A percentile compares a stretch with the other conserved stretches of the same genome.
These are phyloP conservation scores for Yarrowia sp. DNA, from an alignment of 805 yeast species.

Conservation along the genomic window DNA sequence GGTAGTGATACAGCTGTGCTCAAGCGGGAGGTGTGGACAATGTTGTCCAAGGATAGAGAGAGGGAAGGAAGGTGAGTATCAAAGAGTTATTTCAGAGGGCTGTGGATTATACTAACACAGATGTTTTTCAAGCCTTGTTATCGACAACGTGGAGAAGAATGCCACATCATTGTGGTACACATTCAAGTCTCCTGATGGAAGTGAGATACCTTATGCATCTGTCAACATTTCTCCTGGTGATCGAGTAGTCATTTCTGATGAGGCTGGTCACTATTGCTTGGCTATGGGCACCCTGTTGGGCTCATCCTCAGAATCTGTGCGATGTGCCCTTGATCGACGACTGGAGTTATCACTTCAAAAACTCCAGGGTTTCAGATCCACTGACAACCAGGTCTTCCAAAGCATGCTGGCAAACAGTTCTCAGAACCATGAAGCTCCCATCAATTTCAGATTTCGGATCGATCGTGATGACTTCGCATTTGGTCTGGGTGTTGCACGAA, in stretches of 20 bases:
- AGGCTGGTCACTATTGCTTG: constrained; percentile 69
- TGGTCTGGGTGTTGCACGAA: constrained; percentile 73
- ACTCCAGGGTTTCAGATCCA: constrained; percentile 43
- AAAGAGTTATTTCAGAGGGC: neutral
- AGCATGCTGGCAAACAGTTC: constrained; percentile 42
- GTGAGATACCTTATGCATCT: neutral
- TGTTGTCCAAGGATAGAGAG: constrained; percentile 59
- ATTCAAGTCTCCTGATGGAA: constrained; percentile 1
- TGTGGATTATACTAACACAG: constrained; percentile 43
- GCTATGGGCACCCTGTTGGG: constrained; percentile 57
- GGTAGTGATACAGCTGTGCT: constrained; percentile 53
- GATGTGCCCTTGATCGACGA: constrained; percentile 53
- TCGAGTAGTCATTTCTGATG: constrained; percentile 72
- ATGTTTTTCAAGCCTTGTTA: constrained; percentile 36
- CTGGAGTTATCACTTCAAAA: constrained; percentile 46
- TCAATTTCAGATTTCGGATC: constrained; percentile 49
- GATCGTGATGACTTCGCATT: constrained; percentile 77
- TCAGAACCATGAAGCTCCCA: constrained; percentile 22
- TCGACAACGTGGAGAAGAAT: constrained; percentile 6
- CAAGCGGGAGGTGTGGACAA: constrained; percentile 66
- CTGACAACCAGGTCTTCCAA: constrained; percentile 49
- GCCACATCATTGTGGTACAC: constrained; percentile 4
- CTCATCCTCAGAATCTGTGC: constrained; percentile 45
- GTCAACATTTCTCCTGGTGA: constrained; percentile 47
- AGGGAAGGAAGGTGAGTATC: constrained; percentile 54